Base-by-base conservation (phyloP, 805 yeast genomes). In the Candida suzukii region DNA sequence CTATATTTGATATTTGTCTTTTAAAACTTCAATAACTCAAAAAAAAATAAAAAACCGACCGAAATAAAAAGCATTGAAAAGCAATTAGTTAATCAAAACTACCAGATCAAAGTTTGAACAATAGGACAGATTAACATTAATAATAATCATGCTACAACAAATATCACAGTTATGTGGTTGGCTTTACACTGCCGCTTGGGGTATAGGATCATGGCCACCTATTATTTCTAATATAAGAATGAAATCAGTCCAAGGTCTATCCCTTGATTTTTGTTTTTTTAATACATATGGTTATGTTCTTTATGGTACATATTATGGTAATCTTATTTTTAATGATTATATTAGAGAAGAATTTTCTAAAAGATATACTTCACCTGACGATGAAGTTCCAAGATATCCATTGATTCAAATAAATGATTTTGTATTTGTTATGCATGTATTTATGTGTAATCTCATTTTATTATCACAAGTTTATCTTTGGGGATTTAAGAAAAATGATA, bases 191-290 rank as follows among this genome's bases (percentile, higher is more conserved):
- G 5, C 50, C 1, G 45, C 50, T 2, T 63, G 66, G 66, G 58
- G 61, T 0, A 38, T 57, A 16, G 55, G 62, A 3, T 49, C 50
- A n/a, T 60, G 56, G 45, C 66, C 66, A 1, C 61, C 60, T 9
- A 37, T 62, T 19, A 43, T 63, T 3, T 53, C 63, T 21, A 62
- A 62, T 43, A 49, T 53, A 34, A 50, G 47, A 28, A 39, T 60
- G 40, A 54, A 53, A 39, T 55, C 62, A 2, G 60, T 63, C 18
- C 64, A 62, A 39, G 67, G 67, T 2, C 53, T 63, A 10, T 56
- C 66, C 1, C 48, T 63, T 3, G 67, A 63, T 39, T 63, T 59
- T 42, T 50, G 58, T 43, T 59, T 49, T 40, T 62, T 63, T 50
- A 61, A 62, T 45, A 49, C 53, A 6, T 47, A 57, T 36, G 67